These are phyloP conservation scores for Halenospora varia DNA, from an alignment of 495 filamentous ascomycete species.

Conservation along the genomic window DNA sequence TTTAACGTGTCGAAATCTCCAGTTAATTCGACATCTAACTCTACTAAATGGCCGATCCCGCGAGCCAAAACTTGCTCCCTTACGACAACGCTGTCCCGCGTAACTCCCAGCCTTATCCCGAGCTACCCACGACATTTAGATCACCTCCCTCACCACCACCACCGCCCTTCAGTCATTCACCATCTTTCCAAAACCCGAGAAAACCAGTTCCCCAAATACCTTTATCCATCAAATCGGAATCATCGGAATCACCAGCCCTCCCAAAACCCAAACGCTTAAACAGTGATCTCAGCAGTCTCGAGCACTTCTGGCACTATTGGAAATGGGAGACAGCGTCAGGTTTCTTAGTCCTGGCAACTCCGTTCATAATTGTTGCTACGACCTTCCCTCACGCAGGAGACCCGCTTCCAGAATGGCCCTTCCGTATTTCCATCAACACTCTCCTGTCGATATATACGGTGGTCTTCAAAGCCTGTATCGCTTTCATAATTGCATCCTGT, in stretches of 20 bases:
- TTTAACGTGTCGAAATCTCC: background rate
- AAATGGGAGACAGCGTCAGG: background rate
- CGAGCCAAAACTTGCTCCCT: background rate
- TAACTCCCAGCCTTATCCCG: background rate
- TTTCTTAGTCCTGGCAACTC: background rate
- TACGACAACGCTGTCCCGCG: background rate
- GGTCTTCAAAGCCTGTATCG: slow-evolving; percentile 22
- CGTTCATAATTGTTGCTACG: slow-evolving; percentile 13
- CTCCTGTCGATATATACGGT: slow-evolving; percentile 23
- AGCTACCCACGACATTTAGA: background rate
- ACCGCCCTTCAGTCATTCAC: background rate
- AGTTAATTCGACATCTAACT: background rate
- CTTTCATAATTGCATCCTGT: slow-evolving; percentile 16
- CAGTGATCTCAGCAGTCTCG: background rate
- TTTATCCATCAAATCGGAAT: background rate
- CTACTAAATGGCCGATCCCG: background rate
- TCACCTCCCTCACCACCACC: background rate
- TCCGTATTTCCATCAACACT: slow-evolving; percentile 23
- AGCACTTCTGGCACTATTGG: background rate
- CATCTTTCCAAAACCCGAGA: background rate
- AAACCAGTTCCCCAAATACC: background rate
- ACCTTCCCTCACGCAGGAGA: slow-evolving; percentile 18
- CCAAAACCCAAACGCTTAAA: background rate
- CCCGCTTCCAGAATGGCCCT: slow-evolving; percentile 26
- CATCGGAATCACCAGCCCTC: background rate